These are phyloP conservation scores for Aspergillus sclerotioniger DNA, from an alignment of 495 filamentous ascomycete genomes.

Conservation along the genomic window DNA sequence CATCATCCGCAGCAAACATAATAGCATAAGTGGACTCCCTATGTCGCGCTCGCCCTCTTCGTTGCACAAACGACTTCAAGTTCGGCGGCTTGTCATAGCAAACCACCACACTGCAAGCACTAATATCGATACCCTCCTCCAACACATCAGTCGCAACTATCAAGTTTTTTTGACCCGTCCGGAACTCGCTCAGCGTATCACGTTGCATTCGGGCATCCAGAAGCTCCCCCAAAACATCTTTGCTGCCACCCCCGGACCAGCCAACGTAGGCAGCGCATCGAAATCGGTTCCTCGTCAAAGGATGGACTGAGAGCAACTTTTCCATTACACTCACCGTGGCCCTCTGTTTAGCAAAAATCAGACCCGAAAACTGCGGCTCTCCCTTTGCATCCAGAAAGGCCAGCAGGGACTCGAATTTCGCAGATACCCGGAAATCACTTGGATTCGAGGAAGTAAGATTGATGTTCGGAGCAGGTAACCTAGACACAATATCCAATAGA, in stretches of 20 bases:
- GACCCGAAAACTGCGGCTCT: conserved; percentile 54
- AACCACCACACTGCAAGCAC: conserved; percentile 81
- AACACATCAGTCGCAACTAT: conserved; percentile 81
- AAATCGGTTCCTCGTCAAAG: conserved; percentile 55
- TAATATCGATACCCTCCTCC: conserved; percentile 91
- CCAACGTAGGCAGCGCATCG: conserved; percentile 66
- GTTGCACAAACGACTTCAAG: conserved; percentile 84
- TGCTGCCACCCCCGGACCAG: conserved; percentile 52
- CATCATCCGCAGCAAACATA: conserved; percentile 48
- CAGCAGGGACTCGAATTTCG: conserved; percentile 56
- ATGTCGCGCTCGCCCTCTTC: conserved; percentile 79
- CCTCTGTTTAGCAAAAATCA: conserved; percentile 78
- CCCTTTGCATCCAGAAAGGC: conserved; percentile 47
- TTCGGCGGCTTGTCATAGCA: conserved; percentile 76
- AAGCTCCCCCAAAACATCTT: conserved; percentile 60
- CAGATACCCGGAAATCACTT: conserved; percentile 35
- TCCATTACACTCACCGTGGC: conserved; percentile 66
- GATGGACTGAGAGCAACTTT: conserved; percentile 62
- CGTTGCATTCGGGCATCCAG: conserved; percentile 52
- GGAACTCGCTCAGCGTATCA: conserved; percentile 66
- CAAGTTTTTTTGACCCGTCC: conserved; percentile 66
- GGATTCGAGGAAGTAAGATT: conserved; percentile 21
- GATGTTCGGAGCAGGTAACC: conserved; percentile 35
- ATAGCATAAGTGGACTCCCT: conserved; percentile 68
- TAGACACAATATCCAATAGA: conserved; percentile 50